Evolutionary conservation across 805 yeast genomes (phyloP), one percentile per base, ranked within the genome.

Genomic region (Nakazawaea holstii): DNA sequence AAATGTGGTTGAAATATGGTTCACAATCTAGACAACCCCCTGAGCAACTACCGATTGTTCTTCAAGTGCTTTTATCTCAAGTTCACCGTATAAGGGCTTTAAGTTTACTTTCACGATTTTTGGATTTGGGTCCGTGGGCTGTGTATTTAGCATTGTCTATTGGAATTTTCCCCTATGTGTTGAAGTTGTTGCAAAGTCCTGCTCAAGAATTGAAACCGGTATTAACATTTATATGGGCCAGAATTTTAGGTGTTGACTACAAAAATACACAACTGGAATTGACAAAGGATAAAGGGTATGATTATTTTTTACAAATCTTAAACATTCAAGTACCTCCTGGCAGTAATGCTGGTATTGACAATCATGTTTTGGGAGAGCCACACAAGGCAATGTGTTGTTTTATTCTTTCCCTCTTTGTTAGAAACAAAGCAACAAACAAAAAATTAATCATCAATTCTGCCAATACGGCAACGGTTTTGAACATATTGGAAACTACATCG

Each of bases 71-170:
- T 31, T 68, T 94, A 32, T 91, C 97, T 0, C 99, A 95, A 61
- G 95, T 90, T 0, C 98, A 94, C 65, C 77, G 99, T 51, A 75
- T 92, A 13, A 68, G 98, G 28, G 98, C 99, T 0, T 70, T 94
- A 45, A 87, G 87, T 33, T 62, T 94, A 48, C 71, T 94, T 10
- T 84, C 96, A 4, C 79, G 87, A 55, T 94, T 92, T 60, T 70
- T 94, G 38, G 99, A 94, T 64, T 67, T 94, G 33, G 99, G 99
- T 0, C 97, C 99, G 0, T 89, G 97, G 95, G 98, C 99, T 0
- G 98, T 94, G 0, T 87, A 90, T 57, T 69, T 91, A 29, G 95
- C 97, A 0, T 68, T 94, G 30, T 87, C 96, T 7, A 91, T 94
- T 53, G 98, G 98, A 20, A 92, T 94, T 29, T 94, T 92, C 65